Evolutionary conservation across 495 filamentous ascomycete species (phyloP), one percentile per base, ranked within the genome.

Genomic region (Penicillium pulvis): DNA sequence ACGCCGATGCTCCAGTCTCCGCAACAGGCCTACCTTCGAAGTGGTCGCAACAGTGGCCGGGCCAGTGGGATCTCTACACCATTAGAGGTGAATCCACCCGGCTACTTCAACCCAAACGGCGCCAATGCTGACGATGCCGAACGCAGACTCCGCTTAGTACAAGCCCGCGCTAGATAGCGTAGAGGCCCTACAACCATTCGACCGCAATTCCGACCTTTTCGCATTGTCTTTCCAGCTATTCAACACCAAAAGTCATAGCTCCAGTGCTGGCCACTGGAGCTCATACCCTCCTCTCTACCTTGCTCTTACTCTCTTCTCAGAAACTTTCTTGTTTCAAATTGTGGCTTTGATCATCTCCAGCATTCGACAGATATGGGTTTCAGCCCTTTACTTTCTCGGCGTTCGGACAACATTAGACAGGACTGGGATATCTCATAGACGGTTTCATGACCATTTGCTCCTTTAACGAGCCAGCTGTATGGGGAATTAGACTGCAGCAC

Each of bases 11-110:
- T 71, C 1, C 73, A 76, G 58, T 78, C 75, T 0, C 75, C 76
- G 5, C 75, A 80, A 55, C 77, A 78, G 55, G 77, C 71, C 4
- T 57, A 78, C 55, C 41, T 78, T 1, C 72, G 77, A 14, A 68
- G 58, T 61, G 51, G 46, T 17, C 46, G 46, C 6, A 49, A 49
- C 14, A 49, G 46, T 49, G 64, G 67, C 16, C 71, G 70, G 10
- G 31, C 55, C 26, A 73, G 70, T 19, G 69, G 74, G 6, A 31
- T 58, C 20, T 55, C 62, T 20, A 66, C 67, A 39, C 57, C 72
- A n/a, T 50, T 73, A 33, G 74, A 79, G 53, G 66, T 74, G 54
- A 75, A 73, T 60, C 71, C 69, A 11, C 61, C 70, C 26, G 57
- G 57, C 30, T 62, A 70, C 33, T 62, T 70, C 52, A 51, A 66